Evolutionary conservation across 2,329 filamentous ascomycete genomes (phyloP).

Genomic region (Phyllosticta citrichinensis): DNA sequence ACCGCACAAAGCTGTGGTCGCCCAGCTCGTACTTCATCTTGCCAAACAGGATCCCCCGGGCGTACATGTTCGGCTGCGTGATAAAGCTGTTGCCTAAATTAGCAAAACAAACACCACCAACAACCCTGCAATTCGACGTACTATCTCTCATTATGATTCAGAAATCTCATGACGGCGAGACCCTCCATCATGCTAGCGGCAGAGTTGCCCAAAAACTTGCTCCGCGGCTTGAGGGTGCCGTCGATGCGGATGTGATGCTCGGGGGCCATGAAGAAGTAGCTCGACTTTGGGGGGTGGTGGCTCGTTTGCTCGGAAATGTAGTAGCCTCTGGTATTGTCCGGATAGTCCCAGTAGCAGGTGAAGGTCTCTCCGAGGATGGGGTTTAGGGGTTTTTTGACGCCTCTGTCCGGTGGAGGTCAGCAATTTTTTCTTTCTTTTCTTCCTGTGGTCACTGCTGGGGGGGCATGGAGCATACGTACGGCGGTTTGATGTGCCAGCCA

Average conservation of each 20-base stretch:
- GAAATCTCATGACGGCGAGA: constrained; percentile 71
- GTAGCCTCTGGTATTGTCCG: constrained; percentile 75
- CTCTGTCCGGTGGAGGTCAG: constrained; percentile 41
- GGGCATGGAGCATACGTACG: constrained; percentile 48
- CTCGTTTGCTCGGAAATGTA: constrained; percentile 98
- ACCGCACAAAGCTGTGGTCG: constrained; percentile 87
- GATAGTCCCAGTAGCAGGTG: constrained; percentile 90
- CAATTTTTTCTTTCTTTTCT: background rate
- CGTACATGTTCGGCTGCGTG: constrained; percentile 99
- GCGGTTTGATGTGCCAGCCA: constrained; percentile 97
- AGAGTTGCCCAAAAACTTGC: constrained; percentile 92
- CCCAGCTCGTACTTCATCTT: constrained; percentile 99
- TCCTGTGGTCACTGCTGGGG: background rate
- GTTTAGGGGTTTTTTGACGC: constrained; percentile 96
- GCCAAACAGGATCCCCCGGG: constrained; percentile 88
- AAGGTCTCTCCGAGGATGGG: constrained; percentile 92
- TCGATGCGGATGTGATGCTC: constrained; percentile 92
- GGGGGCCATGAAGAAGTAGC: constrained; percentile 97
- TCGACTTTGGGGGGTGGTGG: constrained; percentile 95
- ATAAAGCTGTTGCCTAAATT: constrained; percentile 54
- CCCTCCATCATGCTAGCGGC: constrained; percentile 98
- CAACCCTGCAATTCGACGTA: constrained; percentile 29
- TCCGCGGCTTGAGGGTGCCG: constrained; percentile 86
- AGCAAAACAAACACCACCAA: constrained; percentile 10
- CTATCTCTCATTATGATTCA: constrained; percentile 88